Conservation (phyloP, 2,329 filamentous ascomycete genomes). For the Monosporascus sp. region DNA sequence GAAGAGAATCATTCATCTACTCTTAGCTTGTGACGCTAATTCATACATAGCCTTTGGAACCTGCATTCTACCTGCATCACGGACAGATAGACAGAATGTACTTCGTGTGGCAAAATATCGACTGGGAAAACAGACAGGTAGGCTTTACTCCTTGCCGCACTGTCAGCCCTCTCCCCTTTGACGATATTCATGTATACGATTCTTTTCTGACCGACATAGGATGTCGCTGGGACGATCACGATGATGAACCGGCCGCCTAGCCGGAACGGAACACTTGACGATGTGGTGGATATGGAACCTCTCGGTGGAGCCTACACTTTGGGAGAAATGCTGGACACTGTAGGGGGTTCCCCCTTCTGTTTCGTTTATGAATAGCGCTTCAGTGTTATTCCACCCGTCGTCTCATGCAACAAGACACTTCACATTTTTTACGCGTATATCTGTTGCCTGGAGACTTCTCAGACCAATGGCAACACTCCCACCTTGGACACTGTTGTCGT, state of each 20-base stretch:
- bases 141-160: not conserved
- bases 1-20: no score
- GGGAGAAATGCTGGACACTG: slow-evolving; percentile 33
- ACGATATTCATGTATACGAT: not conserved
- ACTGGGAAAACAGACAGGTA: slow-evolving; percentile 32
- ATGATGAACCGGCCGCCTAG: slow-evolving; percentile 34
- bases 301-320: slow-evolving; percentile 21
- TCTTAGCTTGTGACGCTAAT: not conserved
- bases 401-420: no score
- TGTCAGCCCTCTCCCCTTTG: not conserved
- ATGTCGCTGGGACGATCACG: slow-evolving; percentile 36
- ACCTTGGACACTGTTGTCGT: no score
- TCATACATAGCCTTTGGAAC: slow-evolving; percentile 30
- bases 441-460: no score
- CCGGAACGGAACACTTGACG: slow-evolving; percentile 36
- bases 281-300: slow-evolving; percentile 24
- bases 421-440: no score
- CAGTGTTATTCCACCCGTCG: no score
- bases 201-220: slow-evolving; percentile 14
- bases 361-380: slow-evolving; percentile 34
- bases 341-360: slow-evolving; percentile 35
- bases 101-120: slow-evolving; percentile 44
- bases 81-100: slow-evolving; percentile 40
- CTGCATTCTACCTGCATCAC: slow-evolving; percentile 41
- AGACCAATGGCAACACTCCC: no score